phyloP scores from a whole-genome alignment of 2,329 filamentous ascomycete genomes.

The Pestalotiopsis sp. region DNA sequence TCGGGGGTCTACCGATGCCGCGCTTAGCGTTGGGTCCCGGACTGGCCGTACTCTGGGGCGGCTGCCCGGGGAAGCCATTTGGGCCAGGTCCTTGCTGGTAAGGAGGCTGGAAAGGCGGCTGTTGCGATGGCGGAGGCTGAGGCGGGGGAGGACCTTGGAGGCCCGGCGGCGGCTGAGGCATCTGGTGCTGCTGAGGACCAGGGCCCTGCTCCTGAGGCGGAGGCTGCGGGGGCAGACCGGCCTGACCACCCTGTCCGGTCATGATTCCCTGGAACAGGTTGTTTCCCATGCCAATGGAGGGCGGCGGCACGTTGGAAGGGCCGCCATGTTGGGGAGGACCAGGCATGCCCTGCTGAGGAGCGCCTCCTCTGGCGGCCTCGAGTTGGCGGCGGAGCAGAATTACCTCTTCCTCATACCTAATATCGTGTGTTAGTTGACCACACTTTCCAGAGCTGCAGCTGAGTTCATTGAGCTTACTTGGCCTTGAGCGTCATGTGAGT shows the following conservation, averaged over 20 bases:
- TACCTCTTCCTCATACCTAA: conserved; percentile 92
- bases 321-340: conserved; percentile 76
- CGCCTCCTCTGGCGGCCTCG: conserved; percentile 69
- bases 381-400: conserved; percentile 84
- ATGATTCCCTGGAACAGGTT: conserved; percentile 96
- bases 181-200: conserved; percentile 58
- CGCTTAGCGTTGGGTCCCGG: conserved; percentile 80
- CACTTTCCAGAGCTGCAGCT: background rate
- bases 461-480: conserved; percentile 67
- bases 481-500: conserved; percentile 85
- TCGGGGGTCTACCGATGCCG: conserved; percentile 66
- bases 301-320: conserved; percentile 71
- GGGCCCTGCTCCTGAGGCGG: conserved; percentile 61
- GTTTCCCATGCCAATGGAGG: conserved; percentile 87
- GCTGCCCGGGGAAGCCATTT: conserved; percentile 78
- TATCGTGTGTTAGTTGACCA: conserved; percentile 17
- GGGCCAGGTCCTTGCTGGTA: conserved; percentile 61
- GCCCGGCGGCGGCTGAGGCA: conserved; percentile 76
- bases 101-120: conserved; percentile 73
- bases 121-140: conserved; percentile 62
- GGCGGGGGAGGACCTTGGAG: conserved; percentile 60
- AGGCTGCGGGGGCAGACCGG: conserved; percentile 75
- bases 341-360: conserved; percentile 60
- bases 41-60: conserved; percentile 82
- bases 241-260: conserved; percentile 82